A percentile compares a stretch with the other conserved stretches of the same genome.
These are phyloP conservation scores for Hapsidospora chrysogenum DNA, from an alignment of 495 filamentous ascomycete species.

Conservation along the genomic window DNA sequence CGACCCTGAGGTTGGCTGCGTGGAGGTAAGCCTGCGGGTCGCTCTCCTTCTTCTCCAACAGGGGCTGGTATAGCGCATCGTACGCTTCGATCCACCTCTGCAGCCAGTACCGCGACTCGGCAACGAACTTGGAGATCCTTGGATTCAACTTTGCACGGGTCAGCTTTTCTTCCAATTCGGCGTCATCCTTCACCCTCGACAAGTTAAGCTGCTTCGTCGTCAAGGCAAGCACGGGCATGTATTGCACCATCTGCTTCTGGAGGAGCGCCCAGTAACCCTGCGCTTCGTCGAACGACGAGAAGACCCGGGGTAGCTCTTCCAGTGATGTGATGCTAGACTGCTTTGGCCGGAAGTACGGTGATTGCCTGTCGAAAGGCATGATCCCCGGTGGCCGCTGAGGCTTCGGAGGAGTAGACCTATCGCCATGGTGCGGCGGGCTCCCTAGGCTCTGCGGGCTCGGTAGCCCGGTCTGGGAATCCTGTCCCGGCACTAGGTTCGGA, in stretches of 20 bases:
- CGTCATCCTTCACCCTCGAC: background rate
- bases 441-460: slow-evolving; percentile 1
- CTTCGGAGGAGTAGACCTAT: background rate
- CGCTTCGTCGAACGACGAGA: background rate
- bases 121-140: slow-evolving; percentile 11
- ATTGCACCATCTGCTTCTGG: slow-evolving; percentile 2
- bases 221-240: background rate
- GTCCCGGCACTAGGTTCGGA: background rate
- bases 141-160: background rate
- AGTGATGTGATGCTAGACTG: background rate
- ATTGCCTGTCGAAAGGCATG: background rate
- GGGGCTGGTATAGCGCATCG: slow-evolving; percentile 1
- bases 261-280: slow-evolving; percentile 1
- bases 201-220: background rate
- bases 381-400: slow-evolving; percentile 1
- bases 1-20: slow-evolving; percentile 1
- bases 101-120: slow-evolving; percentile 16
- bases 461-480: background rate
- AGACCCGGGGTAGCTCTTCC: slow-evolving; percentile 1
- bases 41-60: background rate
- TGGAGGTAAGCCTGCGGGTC: background rate
- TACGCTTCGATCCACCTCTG: slow-evolving; percentile 4
- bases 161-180: background rate
- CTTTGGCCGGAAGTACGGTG: slow-evolving; percentile 3
- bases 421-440: background rate